phyloP scores from a whole-genome alignment of 257 asterid species.

The Craterostigma plantagineum region DNA sequence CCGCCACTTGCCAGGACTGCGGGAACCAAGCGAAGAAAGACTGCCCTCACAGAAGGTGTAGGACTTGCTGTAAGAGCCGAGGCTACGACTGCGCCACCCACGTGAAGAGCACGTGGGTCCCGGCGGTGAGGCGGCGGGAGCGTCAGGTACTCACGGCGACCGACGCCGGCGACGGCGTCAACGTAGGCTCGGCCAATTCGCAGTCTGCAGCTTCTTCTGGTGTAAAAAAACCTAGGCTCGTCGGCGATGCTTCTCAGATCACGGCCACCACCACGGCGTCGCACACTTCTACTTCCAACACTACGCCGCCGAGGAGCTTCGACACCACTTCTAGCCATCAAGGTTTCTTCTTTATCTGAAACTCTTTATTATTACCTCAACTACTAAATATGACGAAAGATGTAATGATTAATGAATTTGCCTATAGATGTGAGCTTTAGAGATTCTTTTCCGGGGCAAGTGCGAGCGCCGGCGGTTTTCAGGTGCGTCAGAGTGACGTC shows the following conservation, averaged over 20 bases:
- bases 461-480: conserved; percentile 53
- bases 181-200: conserved; percentile 23
- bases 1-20: conserved; percentile 34
- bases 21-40: conserved; percentile 55
- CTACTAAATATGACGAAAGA: no score
- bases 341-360: conserved; percentile 18
- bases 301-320: conserved; percentile 43
- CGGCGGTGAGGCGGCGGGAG: conserved; percentile 46
- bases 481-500: conserved; percentile 53
- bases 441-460: conserved; percentile 51
- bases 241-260: conserved; percentile 24
- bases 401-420: no score
- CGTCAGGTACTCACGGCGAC: conserved; percentile 26
- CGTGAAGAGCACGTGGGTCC: conserved; percentile 54
- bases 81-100: conserved; percentile 37
- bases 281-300: conserved; percentile 54
- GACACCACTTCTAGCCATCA: conserved; percentile 49
- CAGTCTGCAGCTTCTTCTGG: conserved; percentile 26
- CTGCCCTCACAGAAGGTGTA: conserved; percentile 30
- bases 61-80: conserved; percentile 47
- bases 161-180: conserved; percentile 6
- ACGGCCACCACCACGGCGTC: conserved; percentile 24
- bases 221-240: conserved; percentile 37
- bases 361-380: neutral
- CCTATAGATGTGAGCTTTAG: conserved; percentile 34